Base-by-base conservation (phyloP, 2,329 filamentous ascomycete species). In the Gnomoniopsis sp. region DNA sequence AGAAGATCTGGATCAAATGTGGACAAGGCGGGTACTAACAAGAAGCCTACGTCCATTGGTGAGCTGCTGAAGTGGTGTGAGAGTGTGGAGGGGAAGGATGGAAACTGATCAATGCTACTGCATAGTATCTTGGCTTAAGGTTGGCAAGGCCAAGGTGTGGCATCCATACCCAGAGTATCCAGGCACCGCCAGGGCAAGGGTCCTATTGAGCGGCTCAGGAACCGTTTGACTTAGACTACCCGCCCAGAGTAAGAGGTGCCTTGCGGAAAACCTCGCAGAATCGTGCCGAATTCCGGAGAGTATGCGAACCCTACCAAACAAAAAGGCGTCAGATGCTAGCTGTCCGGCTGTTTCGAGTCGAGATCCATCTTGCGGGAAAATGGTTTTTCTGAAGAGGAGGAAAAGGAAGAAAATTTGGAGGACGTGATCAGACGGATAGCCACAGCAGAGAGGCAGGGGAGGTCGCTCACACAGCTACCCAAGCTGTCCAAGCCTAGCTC, bases 71-170 rank as follows among this genome's bases (percentile, higher is more conserved):
- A 2, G 21, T 36, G 34, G 49, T 41, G 30, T 51, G 48, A 19
- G 38, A 22, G 23, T 30, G 19, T 3, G 22, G n/a, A n/a, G 23
- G 48, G 17, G 38, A 26, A 49, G 50, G 44, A 52, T 48, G 55
- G 23, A 30, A n/a, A 46, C 55, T 61, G 34, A 47, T 41, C 47
- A 55, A 58, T 55, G 55, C 55, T 26, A n/a, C n/a, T n/a, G n/a
- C n/a, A n/a, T n/a, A n/a, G n/a, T n/a, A 47, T 44, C 21, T 36
- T 4, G 36, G 30, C 49, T 48, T 50, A 43, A 50, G 34, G n/a
- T 53, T 53, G 15, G 6, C 15, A 46, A 49, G 48, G 33, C 53
- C 43, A 55, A 53, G 33, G 36, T 44, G 15, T 44, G 43, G 12
- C 43, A 44, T 10, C 55, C 22, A 33, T n/a, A 30, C 38, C 34